Base-by-base conservation (phyloP, 163 green algal genomes). In the Chlorella variabilis region DNA sequence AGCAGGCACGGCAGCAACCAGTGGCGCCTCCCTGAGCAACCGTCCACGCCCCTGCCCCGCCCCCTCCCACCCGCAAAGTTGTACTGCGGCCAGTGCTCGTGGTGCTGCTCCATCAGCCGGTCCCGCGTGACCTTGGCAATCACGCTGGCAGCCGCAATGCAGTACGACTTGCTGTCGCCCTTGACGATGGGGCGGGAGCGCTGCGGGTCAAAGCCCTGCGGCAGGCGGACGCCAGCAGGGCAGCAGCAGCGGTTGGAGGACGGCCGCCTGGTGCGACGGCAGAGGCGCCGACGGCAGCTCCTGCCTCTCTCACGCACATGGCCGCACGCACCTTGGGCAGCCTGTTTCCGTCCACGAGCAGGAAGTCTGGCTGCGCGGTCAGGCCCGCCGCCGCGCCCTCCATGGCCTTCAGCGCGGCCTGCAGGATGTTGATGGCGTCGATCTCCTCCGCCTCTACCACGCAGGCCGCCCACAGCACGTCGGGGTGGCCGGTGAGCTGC, bases 341-440 rank as follows among this genome's bases (percentile, higher is more conserved):
- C n/a, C 86, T 78, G 87, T 96, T 96, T 41, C 95, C 94, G 70
- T 97, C 95, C 17, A 98, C 90, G 17, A 98, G 85, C 42, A 94
- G 75, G 75, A 87, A 95, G 68, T 96, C 88, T 11, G 89, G 77
- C 27, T 34, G 17, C n/a, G 54, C 11, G 4, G 71, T 62, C 58
- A 95, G 80, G 3, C 61, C 81, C 4, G 78, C 48, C 9, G 92
- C 92, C 23, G 92, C 90, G 2, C 74, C 63, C 42, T 80, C 67
- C 95, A 98, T 98, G n/a, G 94, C 95, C 49, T 83, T 81, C 81
- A 98, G 87, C 0, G 95, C 90, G 0, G 95, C 95, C 86, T 97
- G 91, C 83, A 98, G 86, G 75, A 99, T 98, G 92, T 99, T 98
- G 83, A 98, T 94, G 7, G 89, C 36, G 82, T 99, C 96, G 51